phyloP scores from a whole-genome alignment of 106 monocot species.

The Iris macrosiphon region DNA sequence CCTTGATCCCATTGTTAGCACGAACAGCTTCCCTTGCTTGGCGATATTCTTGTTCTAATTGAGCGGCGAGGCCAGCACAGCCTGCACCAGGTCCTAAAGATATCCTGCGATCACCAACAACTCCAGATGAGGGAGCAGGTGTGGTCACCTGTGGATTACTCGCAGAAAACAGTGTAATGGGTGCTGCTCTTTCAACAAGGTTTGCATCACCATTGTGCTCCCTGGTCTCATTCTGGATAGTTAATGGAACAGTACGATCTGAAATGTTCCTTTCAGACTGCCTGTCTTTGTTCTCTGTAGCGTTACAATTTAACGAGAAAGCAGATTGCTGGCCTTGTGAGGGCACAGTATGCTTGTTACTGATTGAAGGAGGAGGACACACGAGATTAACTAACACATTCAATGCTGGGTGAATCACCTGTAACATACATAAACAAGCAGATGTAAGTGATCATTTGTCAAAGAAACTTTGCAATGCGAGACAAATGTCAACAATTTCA shows the following conservation, averaged over 20 bases:
- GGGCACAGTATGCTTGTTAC: slow-evolving; percentile 54
- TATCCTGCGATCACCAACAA: slow-evolving; percentile 87
- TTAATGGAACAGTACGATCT: slow-evolving; percentile 24
- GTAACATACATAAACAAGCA: slow-evolving; percentile 12
- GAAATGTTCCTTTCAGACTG: slow-evolving; percentile 32
- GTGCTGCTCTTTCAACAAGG: slow-evolving; percentile 20
- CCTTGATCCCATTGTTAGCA: slow-evolving; percentile 95
- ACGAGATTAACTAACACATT: slow-evolving; percentile 90
- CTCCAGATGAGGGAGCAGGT: slow-evolving; percentile 38
- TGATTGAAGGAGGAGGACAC: slow-evolving; percentile 95
- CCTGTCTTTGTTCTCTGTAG: slow-evolving; percentile 53
- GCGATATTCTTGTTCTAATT: slow-evolving; percentile 86
- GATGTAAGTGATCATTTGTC: neutral
- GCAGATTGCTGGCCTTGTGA: slow-evolving; percentile 45
- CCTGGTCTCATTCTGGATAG: slow-evolving; percentile 33
- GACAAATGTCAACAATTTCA: neutral
- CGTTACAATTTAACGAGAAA: slow-evolving; percentile 25
- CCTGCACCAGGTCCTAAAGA: slow-evolving; percentile 87
- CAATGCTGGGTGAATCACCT: slow-evolving; percentile 84
- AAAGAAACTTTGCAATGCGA: neutral
- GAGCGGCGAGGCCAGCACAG: slow-evolving; percentile 91
- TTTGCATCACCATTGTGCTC: slow-evolving; percentile 44
- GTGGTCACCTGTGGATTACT: slow-evolving; percentile 16
- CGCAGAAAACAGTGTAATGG: slow-evolving; percentile 4
- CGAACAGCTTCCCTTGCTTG: slow-evolving; percentile 93